Evolutionary conservation across 225 moss, liverwort and hornwort species (phyloP).

Genomic region (Ulota crispa): DNA sequence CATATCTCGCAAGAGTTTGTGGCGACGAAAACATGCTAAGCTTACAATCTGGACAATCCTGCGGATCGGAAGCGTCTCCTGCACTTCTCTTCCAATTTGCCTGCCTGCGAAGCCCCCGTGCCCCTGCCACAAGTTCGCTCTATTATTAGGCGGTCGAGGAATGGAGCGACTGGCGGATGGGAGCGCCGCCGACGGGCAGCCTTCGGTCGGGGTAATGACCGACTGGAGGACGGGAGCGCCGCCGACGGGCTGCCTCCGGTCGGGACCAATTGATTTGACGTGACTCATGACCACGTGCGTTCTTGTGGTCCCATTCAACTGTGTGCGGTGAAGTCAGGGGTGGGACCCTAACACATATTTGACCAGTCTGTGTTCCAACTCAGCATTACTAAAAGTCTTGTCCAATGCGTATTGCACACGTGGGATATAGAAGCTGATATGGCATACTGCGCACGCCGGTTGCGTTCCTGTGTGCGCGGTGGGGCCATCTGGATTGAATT

Average conservation of each 20-base stretch:
- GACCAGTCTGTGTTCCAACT: no score
- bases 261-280: neutral
- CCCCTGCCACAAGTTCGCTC: neutral
- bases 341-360: neutral
- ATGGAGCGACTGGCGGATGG: neutral
- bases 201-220: neutral
- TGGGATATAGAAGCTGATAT: no score
- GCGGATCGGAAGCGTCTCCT: constrained; percentile 33
- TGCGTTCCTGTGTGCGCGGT: no score
- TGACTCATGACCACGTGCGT: constrained; percentile 10
- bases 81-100: constrained; percentile 1
- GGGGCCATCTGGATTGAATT: no score
- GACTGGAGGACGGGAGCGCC: neutral
- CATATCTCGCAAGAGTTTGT: neutral
- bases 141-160: constrained; percentile 12
- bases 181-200: fast-evolving
- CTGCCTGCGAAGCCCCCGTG: neutral
- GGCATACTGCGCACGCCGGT: no score
- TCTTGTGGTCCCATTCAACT: neutral
- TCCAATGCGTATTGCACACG: no score
- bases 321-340: neutral
- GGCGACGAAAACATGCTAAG: neutral
- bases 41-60: constrained; percentile 5
- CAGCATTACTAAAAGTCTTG: no score
- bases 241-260: neutral